These are phyloP conservation scores for Marsdenia floribunda DNA, from an alignment of 257 asterid species.

Conservation along the genomic window DNA sequence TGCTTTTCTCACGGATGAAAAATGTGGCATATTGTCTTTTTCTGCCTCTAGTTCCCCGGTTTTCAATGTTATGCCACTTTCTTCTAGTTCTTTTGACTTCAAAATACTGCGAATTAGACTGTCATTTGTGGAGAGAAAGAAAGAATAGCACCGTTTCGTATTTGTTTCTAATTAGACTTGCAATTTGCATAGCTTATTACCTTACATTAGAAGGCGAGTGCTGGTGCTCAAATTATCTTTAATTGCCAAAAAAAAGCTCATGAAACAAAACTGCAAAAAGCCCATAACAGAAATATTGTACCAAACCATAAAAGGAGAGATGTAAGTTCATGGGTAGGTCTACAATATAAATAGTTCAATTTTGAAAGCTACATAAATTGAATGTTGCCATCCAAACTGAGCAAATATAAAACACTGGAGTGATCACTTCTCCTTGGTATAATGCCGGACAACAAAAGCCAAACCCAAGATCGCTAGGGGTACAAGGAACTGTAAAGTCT, in stretches of 20 bases:
- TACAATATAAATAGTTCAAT: background rate
- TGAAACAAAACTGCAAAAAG: background rate
- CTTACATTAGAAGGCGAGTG: too few relatives aligned
- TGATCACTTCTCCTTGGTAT: constrained; percentile 64
- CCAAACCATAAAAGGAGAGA: too few relatives aligned
- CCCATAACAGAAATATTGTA: background rate
- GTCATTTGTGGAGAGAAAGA: too few relatives aligned
- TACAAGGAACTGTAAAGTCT: constrained; percentile 69
- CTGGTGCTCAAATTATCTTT: too few relatives aligned
- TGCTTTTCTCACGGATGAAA: background rate
- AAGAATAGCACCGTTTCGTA: too few relatives aligned
- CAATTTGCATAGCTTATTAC: too few relatives aligned
- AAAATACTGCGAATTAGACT: background rate
- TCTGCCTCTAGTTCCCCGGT: background rate
- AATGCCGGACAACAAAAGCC: constrained; percentile 66
- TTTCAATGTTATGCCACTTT: background rate
- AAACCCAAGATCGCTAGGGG: constrained; percentile 72
- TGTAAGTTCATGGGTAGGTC: background rate
- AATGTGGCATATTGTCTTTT: background rate
- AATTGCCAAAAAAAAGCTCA: too few relatives aligned
- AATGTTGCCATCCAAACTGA: constrained; percentile 9
- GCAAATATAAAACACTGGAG: background rate
- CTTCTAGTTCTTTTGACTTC: too few relatives aligned
- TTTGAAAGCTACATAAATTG: constrained; percentile 20
- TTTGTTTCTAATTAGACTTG: too few relatives aligned